Percentiles rank a stretch among this genome's conserved stretches.
phyloP scores from a whole-genome alignment of 495 filamentous ascomycete genomes.

The Talaromyces thailandensis region DNA sequence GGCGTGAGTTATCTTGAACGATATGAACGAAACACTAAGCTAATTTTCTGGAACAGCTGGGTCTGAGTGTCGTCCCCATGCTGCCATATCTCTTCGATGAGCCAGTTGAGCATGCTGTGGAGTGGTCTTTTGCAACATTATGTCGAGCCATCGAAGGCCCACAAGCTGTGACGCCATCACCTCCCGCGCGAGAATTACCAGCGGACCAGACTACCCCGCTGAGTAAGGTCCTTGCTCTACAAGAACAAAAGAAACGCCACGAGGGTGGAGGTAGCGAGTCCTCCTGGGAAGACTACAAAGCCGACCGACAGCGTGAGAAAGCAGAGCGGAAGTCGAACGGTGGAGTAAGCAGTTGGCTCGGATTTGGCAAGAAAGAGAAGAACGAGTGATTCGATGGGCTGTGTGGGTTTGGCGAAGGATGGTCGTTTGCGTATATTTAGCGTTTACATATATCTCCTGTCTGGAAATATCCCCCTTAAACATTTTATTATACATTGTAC shows the following conservation, averaged over 20 bases:
- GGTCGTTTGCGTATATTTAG: not conserved
- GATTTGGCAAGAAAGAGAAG: constrained; percentile 7
- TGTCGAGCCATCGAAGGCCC: constrained; percentile 63
- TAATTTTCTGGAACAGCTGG: constrained; percentile 42
- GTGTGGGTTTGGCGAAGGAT: not conserved
- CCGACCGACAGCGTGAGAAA: constrained; percentile 20
- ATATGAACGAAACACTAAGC: not conserved
- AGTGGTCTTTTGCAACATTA: constrained; percentile 78
- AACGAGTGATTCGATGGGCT: not conserved
- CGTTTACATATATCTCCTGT: not conserved
- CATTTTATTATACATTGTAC: not conserved
- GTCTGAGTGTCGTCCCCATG: constrained; percentile 79
- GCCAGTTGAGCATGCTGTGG: constrained; percentile 82
- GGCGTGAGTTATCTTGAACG: constrained; percentile 44
- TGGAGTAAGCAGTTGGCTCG: constrained; percentile 4
- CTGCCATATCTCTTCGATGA: constrained; percentile 87
- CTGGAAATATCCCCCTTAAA: not conserved
- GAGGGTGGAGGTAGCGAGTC: constrained; percentile 8
- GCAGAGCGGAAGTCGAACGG: constrained; percentile 17
- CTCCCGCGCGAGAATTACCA: constrained; percentile 9
- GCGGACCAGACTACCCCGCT: constrained; percentile 14
- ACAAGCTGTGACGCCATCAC: constrained; percentile 34
- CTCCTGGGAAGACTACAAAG: constrained; percentile 35
- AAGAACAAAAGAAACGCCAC: constrained; percentile 8
- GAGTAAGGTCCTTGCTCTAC: constrained; percentile 9